Evolutionary conservation across 2,329 filamentous ascomycete genomes (phyloP).

Genomic region (Talaromyces sp.): DNA sequence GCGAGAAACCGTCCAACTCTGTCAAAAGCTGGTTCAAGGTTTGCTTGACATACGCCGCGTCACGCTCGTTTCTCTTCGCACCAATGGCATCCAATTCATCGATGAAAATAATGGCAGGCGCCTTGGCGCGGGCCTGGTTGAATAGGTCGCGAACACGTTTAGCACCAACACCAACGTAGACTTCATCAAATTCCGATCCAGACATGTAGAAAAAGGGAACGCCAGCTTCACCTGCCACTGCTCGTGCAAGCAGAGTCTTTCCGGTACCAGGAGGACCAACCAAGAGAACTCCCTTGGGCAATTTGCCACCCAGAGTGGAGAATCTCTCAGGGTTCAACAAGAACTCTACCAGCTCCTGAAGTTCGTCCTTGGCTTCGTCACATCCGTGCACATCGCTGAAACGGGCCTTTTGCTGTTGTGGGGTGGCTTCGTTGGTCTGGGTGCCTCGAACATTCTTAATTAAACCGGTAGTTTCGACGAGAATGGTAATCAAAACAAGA

Average conservation of each 20-base stretch:
- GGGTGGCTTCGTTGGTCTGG: slow-evolving; percentile 78
- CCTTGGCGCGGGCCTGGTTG: slow-evolving; percentile 72
- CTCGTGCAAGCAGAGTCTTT: slow-evolving; percentile 91
- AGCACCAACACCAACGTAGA: slow-evolving; percentile 94
- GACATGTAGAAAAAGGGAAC: slow-evolving; percentile 99
- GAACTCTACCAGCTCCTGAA: slow-evolving; percentile 96
- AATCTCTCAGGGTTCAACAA: slow-evolving; percentile 90
- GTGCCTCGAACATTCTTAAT: slow-evolving; percentile 72
- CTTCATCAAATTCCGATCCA: slow-evolving; percentile 95
- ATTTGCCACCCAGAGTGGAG: slow-evolving; percentile 87
- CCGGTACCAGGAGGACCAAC: slow-evolving; percentile 95
- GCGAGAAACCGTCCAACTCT: slow-evolving; percentile 94
- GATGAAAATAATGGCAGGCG: slow-evolving; percentile 91
- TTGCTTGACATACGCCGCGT: slow-evolving; percentile 94
- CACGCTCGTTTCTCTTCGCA: slow-evolving; percentile 84
- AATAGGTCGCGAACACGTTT: slow-evolving; percentile 97
- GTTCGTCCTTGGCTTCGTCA: slow-evolving; percentile 96
- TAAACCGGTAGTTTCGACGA: slow-evolving; percentile 75
- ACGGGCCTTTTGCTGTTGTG: slow-evolving; percentile 84
- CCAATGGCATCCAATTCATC: slow-evolving; percentile 94
- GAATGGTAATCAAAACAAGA: slow-evolving; percentile 72
- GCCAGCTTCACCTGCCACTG: slow-evolving; percentile 92
- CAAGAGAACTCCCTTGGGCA: slow-evolving; percentile 92
- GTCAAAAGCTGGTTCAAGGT: slow-evolving; percentile 96
- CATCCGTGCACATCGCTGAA: slow-evolving; percentile 96